These are phyloP conservation scores for Elaeis guineensis DNA, from an alignment of 176 grass and related monocot genomes.

Conservation along the genomic window DNA sequence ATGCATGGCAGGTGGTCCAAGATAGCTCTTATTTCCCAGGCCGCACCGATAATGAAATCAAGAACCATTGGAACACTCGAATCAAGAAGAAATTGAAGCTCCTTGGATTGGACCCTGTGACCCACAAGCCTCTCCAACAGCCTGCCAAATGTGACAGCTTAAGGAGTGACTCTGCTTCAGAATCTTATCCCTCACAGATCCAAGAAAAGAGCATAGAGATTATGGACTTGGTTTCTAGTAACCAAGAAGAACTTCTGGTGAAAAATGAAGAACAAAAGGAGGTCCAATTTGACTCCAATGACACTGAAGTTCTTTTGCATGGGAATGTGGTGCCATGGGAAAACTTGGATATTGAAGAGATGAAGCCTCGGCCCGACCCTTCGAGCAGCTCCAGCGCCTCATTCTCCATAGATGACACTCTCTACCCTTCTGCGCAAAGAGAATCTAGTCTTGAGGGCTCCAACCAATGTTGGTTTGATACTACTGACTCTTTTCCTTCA, in stretches of 20 bases:
- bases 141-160: not conserved
- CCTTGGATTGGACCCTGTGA: slow-evolving; percentile 20
- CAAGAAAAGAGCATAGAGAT: not conserved
- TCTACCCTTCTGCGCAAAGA: not conserved
- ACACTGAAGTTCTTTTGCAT: too few relatives aligned
- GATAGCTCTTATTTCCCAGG: slow-evolving; percentile 29
- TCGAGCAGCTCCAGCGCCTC: not conserved
- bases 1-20: slow-evolving; percentile 22
- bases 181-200: not conserved
- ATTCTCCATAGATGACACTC: not conserved
- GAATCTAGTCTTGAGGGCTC: not conserved
- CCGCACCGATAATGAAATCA: slow-evolving; percentile 36
- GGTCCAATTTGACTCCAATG: not conserved
- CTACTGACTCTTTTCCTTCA: not conserved
- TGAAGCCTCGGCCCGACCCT: not conserved
- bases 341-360: not conserved
- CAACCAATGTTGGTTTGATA: too few relatives aligned
- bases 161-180: too few relatives aligned
- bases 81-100: slow-evolving; percentile 27
- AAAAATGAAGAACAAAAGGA: not conserved
- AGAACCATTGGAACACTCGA: slow-evolving; percentile 35
- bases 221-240: too few relatives aligned
- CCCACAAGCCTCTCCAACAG: not conserved
- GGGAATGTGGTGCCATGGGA: not conserved
- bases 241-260: not conserved